Base-by-base conservation (phyloP, 768 basidiomycete species). In the Tricholoma flavovirens region DNA sequence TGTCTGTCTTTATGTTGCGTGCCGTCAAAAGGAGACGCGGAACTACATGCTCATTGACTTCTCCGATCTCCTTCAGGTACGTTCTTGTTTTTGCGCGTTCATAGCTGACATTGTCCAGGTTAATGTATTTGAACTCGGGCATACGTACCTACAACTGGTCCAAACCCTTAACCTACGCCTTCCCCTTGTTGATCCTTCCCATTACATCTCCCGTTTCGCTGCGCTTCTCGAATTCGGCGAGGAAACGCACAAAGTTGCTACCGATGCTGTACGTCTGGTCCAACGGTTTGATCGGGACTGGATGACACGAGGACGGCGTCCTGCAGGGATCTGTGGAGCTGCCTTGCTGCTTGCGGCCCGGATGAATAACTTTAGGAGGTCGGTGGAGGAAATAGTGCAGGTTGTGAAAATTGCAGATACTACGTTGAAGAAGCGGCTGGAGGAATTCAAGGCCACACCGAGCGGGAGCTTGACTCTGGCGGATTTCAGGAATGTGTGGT, bases 1-100 rank as follows among this genome's bases (percentile, higher is more conserved):
- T 3, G 90, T 95, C 40, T 99, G 97, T 68, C 79, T 98, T 46
- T 98, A 99, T 67, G 84, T 96, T 42, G 92, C 94, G 3, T 96
- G 94, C 67, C 73, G 96, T 57, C 87, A 94, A 71, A 90, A 88
- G 64, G 91, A 96, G 71, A 93, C 91, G 0, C 75, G 88, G 52
- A 92, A 87, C 55, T 91, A 95, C 69, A 98, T 98, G 97, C 83
- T 99, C 22, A 98, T 99, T 59, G 97, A 99, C 73, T 98, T 99
- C 64, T 93, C 93, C n/a, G 96, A 98, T 67, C 77, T 95, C 38
- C 81, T 99, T 3, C 89, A 93, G 76, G 95, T 89, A 9, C 29
- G 24, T 30, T 29, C 2, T 15, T 11, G 26, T 9, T 29, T 30
- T 3, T 49, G n/a, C 26, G 30, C 59, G 69, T 61, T 4, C 1